Percentiles rank a stretch among this genome's conserved stretches.
phyloP scores from a whole-genome alignment of 306 rosid genomes.

The Corylus heterophylla region DNA sequence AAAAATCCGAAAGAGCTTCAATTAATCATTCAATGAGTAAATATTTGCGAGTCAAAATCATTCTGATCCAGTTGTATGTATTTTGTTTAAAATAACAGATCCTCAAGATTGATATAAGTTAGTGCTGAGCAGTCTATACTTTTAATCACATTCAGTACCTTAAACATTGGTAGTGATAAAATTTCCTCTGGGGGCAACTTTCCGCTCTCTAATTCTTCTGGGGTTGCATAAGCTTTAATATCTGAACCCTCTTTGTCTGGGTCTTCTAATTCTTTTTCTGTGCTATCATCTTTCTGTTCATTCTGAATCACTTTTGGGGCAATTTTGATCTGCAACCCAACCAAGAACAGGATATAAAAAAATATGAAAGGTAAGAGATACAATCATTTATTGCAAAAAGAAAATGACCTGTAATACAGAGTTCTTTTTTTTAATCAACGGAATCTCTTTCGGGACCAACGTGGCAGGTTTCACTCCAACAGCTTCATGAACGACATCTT shows the following conservation, averaged over 20 bases:
- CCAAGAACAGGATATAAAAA: slow-evolving; percentile 24
- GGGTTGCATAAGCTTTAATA: slow-evolving; percentile 57
- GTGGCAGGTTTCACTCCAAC: slow-evolving; percentile 82
- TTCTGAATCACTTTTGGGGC: slow-evolving; percentile 51
- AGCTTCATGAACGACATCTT: slow-evolving; percentile 82
- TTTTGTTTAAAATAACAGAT: neutral
- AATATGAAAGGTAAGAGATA: slow-evolving; percentile 13
- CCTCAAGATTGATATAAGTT: neutral
- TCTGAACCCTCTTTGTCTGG: slow-evolving; percentile 49
- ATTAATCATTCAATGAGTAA: slow-evolving; percentile 12
- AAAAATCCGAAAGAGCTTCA: slow-evolving; percentile 36
- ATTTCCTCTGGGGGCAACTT: slow-evolving; percentile 86
- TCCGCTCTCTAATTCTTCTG: slow-evolving; percentile 69
- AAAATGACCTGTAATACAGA: slow-evolving; percentile 62
- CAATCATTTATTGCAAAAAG: slow-evolving; percentile 28
- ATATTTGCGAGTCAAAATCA: slow-evolving; percentile 17
- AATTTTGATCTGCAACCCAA: slow-evolving; percentile 67
- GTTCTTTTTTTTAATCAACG: slow-evolving; percentile 75
- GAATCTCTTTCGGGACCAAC: slow-evolving; percentile 89
- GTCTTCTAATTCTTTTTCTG: slow-evolving; percentile 47
- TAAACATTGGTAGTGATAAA: slow-evolving; percentile 92
- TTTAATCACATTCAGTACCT: slow-evolving; percentile 49
- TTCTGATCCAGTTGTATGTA: neutral
- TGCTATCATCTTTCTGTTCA: slow-evolving; percentile 50
- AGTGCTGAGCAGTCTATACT: neutral